These are phyloP conservation scores for Leccinum ochraceum DNA, from an alignment of 768 basidiomycete genomes.

Conservation along the genomic window DNA sequence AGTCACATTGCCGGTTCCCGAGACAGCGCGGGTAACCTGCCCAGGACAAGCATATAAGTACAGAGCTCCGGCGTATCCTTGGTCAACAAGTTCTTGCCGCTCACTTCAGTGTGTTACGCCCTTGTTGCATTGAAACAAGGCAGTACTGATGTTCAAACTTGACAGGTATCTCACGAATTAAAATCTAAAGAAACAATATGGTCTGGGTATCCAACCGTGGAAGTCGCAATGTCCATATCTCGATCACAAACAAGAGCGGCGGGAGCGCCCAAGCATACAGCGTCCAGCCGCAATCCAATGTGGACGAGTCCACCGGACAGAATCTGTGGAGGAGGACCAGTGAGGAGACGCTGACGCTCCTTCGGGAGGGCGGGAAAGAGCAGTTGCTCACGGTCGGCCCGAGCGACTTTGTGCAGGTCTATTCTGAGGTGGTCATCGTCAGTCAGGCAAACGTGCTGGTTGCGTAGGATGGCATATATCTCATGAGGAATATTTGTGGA, in stretches of 20 bases:
- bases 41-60: background rate
- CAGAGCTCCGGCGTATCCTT: background rate
- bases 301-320: background rate
- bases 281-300: background rate
- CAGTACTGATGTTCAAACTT: background rate
- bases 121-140: background rate
- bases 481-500: background rate
- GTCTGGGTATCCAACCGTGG: constrained; percentile 22
- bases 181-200: background rate
- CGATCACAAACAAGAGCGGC: constrained; percentile 9
- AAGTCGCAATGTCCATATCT: background rate
- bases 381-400: constrained; percentile 13
- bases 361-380: constrained; percentile 5
- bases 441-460: constrained; percentile 8
- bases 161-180: background rate
- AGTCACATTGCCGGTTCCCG: too few relatives aligned
- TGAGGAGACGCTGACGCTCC: constrained; percentile 8
- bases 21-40: background rate
- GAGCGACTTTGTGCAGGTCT: constrained; percentile 17
- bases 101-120: background rate
- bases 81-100: background rate
- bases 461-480: background rate
- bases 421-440: constrained; percentile 11
- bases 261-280: background rate
- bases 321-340: constrained; percentile 14